Base-by-base conservation (phyloP, 2,329 filamentous ascomycete species). In the Colletotrichum coccodes region DNA sequence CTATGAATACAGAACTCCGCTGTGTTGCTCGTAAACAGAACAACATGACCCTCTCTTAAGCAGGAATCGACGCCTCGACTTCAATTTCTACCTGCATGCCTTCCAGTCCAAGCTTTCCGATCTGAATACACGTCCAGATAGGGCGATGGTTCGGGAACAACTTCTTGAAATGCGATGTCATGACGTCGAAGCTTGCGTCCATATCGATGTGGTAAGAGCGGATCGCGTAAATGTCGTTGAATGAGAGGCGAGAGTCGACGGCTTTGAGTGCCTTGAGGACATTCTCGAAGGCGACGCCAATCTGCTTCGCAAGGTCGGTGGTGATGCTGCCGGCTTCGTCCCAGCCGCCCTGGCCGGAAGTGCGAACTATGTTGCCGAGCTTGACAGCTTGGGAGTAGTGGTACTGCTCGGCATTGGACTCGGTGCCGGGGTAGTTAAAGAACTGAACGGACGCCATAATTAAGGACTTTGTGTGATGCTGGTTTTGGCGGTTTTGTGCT, bases 61-160 rank as follows among this genome's bases (percentile, higher is more conserved):
- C 26, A n/a, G 65, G 67, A 21, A 67, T 44, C 3, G 23, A 76
- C 2, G 86, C 86, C 21, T 79, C 78, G 12, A 88, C 87, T 74
- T 90, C 88, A 74, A 90, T 86, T 77, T 90, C 87, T 4, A 90
- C 81, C 40, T 79, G 75, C 88, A 90, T 90, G 26, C 79, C 81
- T 38, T 82, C 80, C 65, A 80, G 74, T 0, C 78, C 87, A 18
- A 91, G 74, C 47, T 77, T 72, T 1, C 77, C 72, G 3, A 90
- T 87, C 0, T 84, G 86, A 9, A 90, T 76, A 65, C 77, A 80
- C 0, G 87, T 90, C 85, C 85, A 87, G 1, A 87, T 77, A 0
- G 87, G 87, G 64, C 82, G 72, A 72, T 89, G 86, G 36, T 84
- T 73, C 0, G 86, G 86, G 76, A 86, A 83, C 74, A 82, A 87